Base-by-base conservation (phyloP, 2,329 filamentous ascomycete genomes). In the Colletotrichum navitas region DNA sequence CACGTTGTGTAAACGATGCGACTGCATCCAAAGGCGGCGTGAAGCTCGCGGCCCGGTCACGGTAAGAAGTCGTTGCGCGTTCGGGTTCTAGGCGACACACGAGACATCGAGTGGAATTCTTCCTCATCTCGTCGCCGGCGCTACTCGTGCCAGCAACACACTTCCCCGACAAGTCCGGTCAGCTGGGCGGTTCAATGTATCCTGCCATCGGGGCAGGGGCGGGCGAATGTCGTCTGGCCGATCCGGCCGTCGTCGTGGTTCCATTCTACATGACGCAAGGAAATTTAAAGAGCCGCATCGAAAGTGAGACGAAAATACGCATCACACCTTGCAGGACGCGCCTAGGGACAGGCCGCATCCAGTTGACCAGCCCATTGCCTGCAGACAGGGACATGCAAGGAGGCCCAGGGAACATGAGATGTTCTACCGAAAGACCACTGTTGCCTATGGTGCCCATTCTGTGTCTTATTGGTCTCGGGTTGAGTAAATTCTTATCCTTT, bases 131-230 rank as follows among this genome's bases (percentile, higher is more conserved):
- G 36, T 63, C 26, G 49, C 61, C 32, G 24, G 24, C n/a, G 10
- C 36, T 55, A 55, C 61, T 55, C 61, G 49, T 63, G 61, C 61
- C 61, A 55, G 21, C 36, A 43, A 26, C 2, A 39, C 60, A 18
- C 0, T 8, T 16, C 5, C 1, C 5, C 24, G 32, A n/a, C 24
- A 45, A 24, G 3, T 21, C 11, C 36, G 49, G 16, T 5, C 34
- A 54, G 49, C 36, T 55, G 47, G 34, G 21, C 18, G 0, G 6
- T 54, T 26, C 7, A 4, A 21, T 24, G 34, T 45, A 63, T 43
- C 18, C 36, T 34, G 24, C 45, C 34, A 21, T 41, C 8, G 49
- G n/a, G 1, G 26, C 3, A 7, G 3, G 21, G 5, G 34, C 16
- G 34, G 39, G 16, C 8, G 39, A 32, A 7, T 32, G 18, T 32